These are phyloP conservation scores for Albatrellus ellisii DNA, from an alignment of 768 basidiomycete species.

Conservation along the genomic window DNA sequence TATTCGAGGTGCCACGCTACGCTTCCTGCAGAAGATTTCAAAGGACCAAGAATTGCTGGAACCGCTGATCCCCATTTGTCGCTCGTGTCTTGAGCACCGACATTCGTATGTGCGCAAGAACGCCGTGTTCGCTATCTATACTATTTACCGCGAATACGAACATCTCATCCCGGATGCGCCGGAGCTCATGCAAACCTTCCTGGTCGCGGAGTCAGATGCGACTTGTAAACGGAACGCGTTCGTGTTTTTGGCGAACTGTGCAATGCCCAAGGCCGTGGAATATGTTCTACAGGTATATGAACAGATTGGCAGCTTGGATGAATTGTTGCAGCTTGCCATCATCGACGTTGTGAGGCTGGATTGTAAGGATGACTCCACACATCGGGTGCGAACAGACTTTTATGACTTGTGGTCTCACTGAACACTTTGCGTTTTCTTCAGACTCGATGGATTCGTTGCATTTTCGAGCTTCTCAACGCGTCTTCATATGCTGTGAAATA, in stretches of 20 bases:
- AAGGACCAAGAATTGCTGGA: slow-evolving; percentile 91
- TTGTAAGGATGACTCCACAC: slow-evolving; percentile 71
- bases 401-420: background rate
- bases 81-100: slow-evolving; percentile 90
- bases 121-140: slow-evolving; percentile 91
- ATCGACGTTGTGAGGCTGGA: slow-evolving; percentile 91
- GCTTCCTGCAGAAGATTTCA: slow-evolving; percentile 91
- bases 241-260: slow-evolving; percentile 78
- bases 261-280: slow-evolving; percentile 85
- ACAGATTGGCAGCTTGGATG: slow-evolving; percentile 69
- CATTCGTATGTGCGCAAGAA: slow-evolving; percentile 98
- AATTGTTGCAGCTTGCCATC: slow-evolving; percentile 88
- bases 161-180: slow-evolving; percentile 93
- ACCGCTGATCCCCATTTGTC: slow-evolving; percentile 88
- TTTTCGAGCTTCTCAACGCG: slow-evolving; percentile 85
- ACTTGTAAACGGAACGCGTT: slow-evolving; percentile 97
- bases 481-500: slow-evolving; percentile 93
- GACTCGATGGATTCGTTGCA: slow-evolving; percentile 89
- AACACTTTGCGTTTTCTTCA: slow-evolving; percentile 18
- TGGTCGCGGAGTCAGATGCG: slow-evolving; percentile 89
- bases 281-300: slow-evolving; percentile 84
- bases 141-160: slow-evolving; percentile 91
- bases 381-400: slow-evolving; percentile 43
- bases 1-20: slow-evolving; percentile 93
- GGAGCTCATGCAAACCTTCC: slow-evolving; percentile 92